Percentiles rank a stretch among this genome's conserved stretches.
These are phyloP conservation scores for Ustilago bromivora DNA, from an alignment of 1,284 basidiomycete genomes.

Conservation along the genomic window DNA sequence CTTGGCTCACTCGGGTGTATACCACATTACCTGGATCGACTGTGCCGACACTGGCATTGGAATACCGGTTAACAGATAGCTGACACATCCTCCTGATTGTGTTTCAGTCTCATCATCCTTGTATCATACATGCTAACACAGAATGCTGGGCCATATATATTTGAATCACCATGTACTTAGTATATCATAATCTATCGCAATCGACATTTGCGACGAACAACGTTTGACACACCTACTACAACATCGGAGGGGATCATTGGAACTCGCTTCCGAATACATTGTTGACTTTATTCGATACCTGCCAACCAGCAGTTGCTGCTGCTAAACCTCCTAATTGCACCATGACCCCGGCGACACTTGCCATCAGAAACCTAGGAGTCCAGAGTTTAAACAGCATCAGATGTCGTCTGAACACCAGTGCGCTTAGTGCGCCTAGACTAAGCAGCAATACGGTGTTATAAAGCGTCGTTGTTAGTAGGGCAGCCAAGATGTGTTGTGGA, in stretches of 20 bases:
- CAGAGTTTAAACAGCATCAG: slow-evolving; percentile 99
- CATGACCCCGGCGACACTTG: slow-evolving; percentile 72
- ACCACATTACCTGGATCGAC: too few species aligned
- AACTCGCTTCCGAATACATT: slow-evolving; percentile 52
- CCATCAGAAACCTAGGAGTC: slow-evolving; percentile 90
- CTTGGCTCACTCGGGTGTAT: too few species aligned
- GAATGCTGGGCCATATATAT: too few species aligned
- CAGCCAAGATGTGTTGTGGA: slow-evolving; percentile 69
- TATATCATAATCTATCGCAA: too few species aligned
- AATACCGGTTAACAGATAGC: too few species aligned
- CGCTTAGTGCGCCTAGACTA: slow-evolving; percentile 74
- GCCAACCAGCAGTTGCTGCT: slow-evolving; percentile 43
- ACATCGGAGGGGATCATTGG: slow-evolving; percentile 5
- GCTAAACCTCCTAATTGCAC: slow-evolving; percentile 72
- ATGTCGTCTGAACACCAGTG: slow-evolving; percentile 83
- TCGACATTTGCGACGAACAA: too few species aligned
- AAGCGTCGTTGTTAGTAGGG: slow-evolving; percentile 76
- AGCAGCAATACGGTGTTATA: slow-evolving; percentile 76
- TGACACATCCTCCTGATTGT: too few species aligned
- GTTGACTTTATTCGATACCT: slow-evolving; percentile 48
- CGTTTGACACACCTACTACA: too few species aligned
- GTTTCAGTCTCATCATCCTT: too few species aligned
- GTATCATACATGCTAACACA: too few species aligned
- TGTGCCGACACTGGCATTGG: too few species aligned
- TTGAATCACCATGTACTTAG: too few species aligned